These are phyloP conservation scores for Colletotrichum sp. DNA, from an alignment of 2,329 filamentous ascomycete genomes.

Conservation along the genomic window DNA sequence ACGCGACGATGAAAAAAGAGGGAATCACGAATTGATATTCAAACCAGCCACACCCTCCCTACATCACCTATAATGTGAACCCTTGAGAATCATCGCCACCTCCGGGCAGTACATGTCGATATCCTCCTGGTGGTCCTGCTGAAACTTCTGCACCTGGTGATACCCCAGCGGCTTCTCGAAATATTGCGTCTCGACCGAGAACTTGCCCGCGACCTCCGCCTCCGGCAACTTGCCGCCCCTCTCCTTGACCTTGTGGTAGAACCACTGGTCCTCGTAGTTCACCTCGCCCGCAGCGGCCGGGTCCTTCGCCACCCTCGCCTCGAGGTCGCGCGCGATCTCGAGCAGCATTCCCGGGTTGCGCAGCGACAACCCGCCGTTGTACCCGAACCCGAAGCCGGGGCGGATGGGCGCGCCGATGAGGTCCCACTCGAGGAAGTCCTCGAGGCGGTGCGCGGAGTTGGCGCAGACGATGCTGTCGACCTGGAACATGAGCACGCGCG, in stretches of 20 bases:
- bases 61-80: not conserved
- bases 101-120: slow-evolving; percentile 35
- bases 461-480: slow-evolving; percentile 42
- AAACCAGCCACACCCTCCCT: not conserved
- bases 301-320: not conserved
- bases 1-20: too few species aligned
- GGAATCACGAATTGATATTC: not conserved
- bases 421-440: slow-evolving; percentile 41
- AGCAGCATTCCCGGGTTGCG: slow-evolving; percentile 31
- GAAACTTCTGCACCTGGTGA: slow-evolving; percentile 28
- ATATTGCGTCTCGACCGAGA: slow-evolving; percentile 28
- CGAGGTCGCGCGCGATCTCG: slow-evolving; percentile 20
- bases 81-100: slow-evolving; percentile 20
- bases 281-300: not conserved
- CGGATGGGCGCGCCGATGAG: slow-evolving; percentile 35
- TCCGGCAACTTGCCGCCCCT: slow-evolving; percentile 23
- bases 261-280: slow-evolving; percentile 31
- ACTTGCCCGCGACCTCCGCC: slow-evolving; percentile 24
- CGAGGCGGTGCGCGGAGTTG: slow-evolving; percentile 28
- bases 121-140: slow-evolving; percentile 26
- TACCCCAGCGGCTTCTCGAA: slow-evolving; percentile 29
- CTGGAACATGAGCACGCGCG: slow-evolving; percentile 42
- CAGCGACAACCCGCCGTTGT: slow-evolving; percentile 37
- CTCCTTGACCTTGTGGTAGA: slow-evolving; percentile 27
- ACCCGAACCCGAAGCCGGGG: slow-evolving; percentile 25